These are phyloP conservation scores for Boeremia lycopersici DNA, from an alignment of 2,329 filamentous ascomycete genomes.

Conservation along the genomic window DNA sequence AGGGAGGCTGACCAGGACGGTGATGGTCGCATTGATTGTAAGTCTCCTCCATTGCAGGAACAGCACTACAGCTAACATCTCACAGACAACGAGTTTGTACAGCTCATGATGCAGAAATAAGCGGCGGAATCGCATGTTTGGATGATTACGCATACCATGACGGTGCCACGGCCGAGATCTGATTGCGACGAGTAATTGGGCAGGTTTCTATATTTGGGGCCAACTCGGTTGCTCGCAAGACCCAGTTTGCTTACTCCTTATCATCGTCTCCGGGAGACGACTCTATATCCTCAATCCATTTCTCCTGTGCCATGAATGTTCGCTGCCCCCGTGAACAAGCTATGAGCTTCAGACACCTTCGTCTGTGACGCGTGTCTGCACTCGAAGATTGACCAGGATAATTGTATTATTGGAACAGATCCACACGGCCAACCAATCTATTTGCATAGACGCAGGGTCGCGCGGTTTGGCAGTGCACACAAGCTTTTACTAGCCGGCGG, in stretches of 20 bases:
- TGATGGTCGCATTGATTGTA: slow-evolving; percentile 69
- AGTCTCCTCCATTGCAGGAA: slow-evolving; percentile 22
- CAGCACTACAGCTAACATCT: slow-evolving; percentile 15
- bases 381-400: neutral
- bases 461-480: slow-evolving; percentile 23
- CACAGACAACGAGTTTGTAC: slow-evolving; percentile 62
- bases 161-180: slow-evolving; percentile 34
- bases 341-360: neutral
- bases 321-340: neutral
- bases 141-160: slow-evolving; percentile 41
- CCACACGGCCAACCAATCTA: slow-evolving; percentile 15
- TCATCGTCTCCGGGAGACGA: slow-evolving; percentile 32
- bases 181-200: slow-evolving; percentile 38
- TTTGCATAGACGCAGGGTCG: slow-evolving; percentile 20
- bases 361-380: slow-evolving; percentile 1
- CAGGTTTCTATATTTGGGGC: slow-evolving; percentile 27
- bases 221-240: slow-evolving; percentile 28
- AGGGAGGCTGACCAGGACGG: slow-evolving; percentile 68
- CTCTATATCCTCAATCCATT: slow-evolving; percentile 45
- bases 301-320: slow-evolving; percentile 27
- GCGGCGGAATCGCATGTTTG: slow-evolving; percentile 26
- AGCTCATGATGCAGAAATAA: slow-evolving; percentile 64
- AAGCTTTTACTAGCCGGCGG: slow-evolving; percentile 22
- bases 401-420: slow-evolving; percentile 8
- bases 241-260: slow-evolving; percentile 27